phyloP scores from a whole-genome alignment of 2,329 filamentous ascomycete genomes.

The Aspergillus quadrilineatus region DNA sequence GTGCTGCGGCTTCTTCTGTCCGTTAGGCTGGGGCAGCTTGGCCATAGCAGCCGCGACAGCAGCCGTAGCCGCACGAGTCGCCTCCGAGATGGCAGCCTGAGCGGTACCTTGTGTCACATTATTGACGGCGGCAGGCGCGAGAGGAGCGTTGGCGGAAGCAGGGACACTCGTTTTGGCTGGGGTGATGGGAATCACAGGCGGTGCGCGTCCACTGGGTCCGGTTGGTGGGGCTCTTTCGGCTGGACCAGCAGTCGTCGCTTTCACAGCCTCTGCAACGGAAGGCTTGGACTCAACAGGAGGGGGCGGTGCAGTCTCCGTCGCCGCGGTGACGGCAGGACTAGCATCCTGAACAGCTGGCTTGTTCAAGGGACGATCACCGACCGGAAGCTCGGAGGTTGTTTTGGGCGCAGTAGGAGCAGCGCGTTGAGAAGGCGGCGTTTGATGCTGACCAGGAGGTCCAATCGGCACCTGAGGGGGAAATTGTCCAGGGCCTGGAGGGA shows the following conservation, averaged over 20 bases:
- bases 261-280: conserved; percentile 37
- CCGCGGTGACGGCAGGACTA: conserved; percentile 31
- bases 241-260: conserved; percentile 26
- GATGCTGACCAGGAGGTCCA: conserved; percentile 53
- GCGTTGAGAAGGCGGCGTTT: conserved; percentile 36
- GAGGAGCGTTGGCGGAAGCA: conserved; percentile 27
- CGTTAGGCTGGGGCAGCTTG: conserved; percentile 45
- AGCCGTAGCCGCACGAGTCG: conserved; percentile 49
- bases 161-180: conserved; percentile 36
- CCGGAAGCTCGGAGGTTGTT: conserved; percentile 46
- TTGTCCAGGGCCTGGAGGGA: conserved; percentile 64
- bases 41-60: conserved; percentile 54
- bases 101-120: conserved; percentile 31
- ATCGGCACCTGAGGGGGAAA: conserved; percentile 63
- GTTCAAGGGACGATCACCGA: conserved; percentile 37
- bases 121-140: conserved; percentile 23
- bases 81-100: conserved; percentile 46
- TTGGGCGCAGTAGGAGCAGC: conserved; percentile 35
- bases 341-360: conserved; percentile 37
- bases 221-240: conserved; percentile 27
- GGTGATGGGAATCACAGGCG: conserved; percentile 49
- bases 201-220: conserved; percentile 43
- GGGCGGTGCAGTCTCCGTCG: conserved; percentile 33
- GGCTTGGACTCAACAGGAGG: conserved; percentile 42
- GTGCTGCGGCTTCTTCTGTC: conserved; percentile 35